These are phyloP conservation scores for Lodderomyces margitis DNA, from an alignment of 1,139 yeast genomes.

Conservation along the genomic window DNA sequence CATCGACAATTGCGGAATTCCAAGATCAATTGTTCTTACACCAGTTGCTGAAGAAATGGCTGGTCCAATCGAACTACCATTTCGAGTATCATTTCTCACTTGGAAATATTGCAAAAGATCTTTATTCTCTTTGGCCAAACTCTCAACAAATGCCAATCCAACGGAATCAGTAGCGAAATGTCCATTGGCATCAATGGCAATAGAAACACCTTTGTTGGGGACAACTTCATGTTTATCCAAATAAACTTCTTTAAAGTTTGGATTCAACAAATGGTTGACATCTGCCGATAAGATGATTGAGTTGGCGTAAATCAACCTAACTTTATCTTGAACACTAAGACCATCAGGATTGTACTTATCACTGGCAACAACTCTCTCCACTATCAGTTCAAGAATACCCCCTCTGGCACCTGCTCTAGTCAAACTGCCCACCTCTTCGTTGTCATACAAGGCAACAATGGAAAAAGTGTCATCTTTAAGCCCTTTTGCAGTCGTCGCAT, in stretches of 20 bases:
- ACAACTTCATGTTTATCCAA: conserved; percentile 40
- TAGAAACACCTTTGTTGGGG: conserved; percentile 42
- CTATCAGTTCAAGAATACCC: conserved; percentile 34
- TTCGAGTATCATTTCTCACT: conserved; percentile 42
- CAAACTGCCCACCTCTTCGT: conserved; percentile 46
- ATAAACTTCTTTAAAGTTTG: conserved; percentile 39
- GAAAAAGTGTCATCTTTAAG: conserved; percentile 31
- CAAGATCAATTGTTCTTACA: conserved; percentile 45
- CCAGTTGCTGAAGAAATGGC: conserved; percentile 38
- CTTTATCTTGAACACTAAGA: conserved; percentile 22
- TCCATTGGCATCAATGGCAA: conserved; percentile 42
- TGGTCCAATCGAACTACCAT: conserved; percentile 51
- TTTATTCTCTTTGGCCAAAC: conserved; percentile 28
- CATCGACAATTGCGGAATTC: conserved; percentile 47
- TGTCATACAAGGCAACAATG: conserved; percentile 40
- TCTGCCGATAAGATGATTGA: conserved; percentile 44
- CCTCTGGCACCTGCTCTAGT: conserved; percentile 46
- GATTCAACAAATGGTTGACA: conserved; percentile 47
- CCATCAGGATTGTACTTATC: conserved; percentile 18
- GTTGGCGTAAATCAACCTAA: conserved; percentile 32
- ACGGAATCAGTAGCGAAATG: conserved; percentile 45
- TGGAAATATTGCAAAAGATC: conserved; percentile 41
- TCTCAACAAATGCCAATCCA: conserved; percentile 33
- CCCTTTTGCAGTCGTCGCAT: conserved; percentile 19
- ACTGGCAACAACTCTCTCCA: conserved; percentile 32